Conservation (phyloP, 192 early-diverging fungal genomes). For the Entomortierella chlamydospora region DNA sequence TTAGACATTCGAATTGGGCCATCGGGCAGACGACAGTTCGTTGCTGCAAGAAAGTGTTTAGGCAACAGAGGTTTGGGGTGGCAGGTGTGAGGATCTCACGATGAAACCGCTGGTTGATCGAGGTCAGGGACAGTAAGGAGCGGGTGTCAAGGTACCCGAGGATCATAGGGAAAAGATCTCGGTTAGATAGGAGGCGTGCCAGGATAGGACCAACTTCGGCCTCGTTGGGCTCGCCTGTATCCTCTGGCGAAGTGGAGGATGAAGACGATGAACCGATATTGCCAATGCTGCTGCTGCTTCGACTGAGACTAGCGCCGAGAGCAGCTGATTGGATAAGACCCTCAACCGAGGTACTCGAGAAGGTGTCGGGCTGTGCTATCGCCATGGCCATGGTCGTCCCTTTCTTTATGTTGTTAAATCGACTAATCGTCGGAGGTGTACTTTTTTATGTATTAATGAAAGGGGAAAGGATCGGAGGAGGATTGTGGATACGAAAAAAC, state of each 20-base stretch:
- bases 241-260: constrained; percentile 12
- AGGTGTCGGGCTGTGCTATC: constrained; percentile 32
- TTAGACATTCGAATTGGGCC: constrained; percentile 46
- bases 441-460: too few species aligned
- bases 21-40: constrained; percentile 44
- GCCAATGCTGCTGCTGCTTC: background rate
- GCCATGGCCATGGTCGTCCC: constrained; percentile 40
- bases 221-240: constrained; percentile 1
- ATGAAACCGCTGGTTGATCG: constrained; percentile 18
- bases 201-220: constrained; percentile 22
- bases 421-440: too few species aligned
- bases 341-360: constrained; percentile 20
- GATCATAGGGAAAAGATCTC: constrained; percentile 39
- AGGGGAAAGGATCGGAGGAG: too few species aligned
- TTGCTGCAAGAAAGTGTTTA: constrained; percentile 30
- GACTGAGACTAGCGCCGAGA: background rate
- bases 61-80: constrained; percentile 31
- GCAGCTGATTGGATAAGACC: constrained; percentile 1
- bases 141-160: constrained; percentile 27
- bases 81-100: constrained; percentile 41
- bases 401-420: background rate
- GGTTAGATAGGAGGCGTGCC: constrained; percentile 16
- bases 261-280: constrained; percentile 2
- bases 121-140: constrained; percentile 26
- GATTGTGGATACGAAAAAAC: too few species aligned